These are phyloP conservation scores for Globisporangium parvum DNA, from an alignment of 352 stramenopile genomes.

Conservation along the genomic window DNA sequence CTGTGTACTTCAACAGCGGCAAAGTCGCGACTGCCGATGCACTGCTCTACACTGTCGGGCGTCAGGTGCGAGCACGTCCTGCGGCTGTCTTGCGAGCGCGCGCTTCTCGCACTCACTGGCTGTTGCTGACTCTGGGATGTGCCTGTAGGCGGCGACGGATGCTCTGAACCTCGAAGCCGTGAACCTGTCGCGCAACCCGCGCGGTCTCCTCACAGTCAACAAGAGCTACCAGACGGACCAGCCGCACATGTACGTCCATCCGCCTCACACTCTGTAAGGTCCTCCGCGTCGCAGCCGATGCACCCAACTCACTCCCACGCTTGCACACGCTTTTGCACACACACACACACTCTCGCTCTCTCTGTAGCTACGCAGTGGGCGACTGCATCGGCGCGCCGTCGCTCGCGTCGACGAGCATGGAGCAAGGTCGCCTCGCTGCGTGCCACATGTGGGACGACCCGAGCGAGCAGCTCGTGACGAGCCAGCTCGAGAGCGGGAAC, in stretches of 20 bases:
- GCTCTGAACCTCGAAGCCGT: constrained; percentile 80
- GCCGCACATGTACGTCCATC: constrained; percentile 68
- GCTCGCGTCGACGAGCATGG: constrained; percentile 87
- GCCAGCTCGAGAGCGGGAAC: constrained; percentile 68
- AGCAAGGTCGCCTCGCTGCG: constrained; percentile 78
- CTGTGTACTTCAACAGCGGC: constrained; percentile 69
- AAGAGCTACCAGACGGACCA: constrained; percentile 84
- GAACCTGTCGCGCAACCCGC: constrained; percentile 66
- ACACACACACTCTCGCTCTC: neutral
- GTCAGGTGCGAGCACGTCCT: constrained; percentile 26
- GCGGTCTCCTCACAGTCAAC: constrained; percentile 82
- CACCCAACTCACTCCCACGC: too few relatives aligned
- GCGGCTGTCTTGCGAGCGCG: neutral
- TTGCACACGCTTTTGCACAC: too few relatives aligned
- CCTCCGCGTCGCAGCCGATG: neutral
- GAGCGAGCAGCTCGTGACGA: constrained; percentile 44
- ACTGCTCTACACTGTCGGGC: constrained; percentile 76
- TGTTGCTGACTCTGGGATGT: too few relatives aligned
- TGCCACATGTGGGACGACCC: constrained; percentile 77
- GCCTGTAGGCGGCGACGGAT: constrained; percentile 52
- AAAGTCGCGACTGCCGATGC: constrained; percentile 69
- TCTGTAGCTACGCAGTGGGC: constrained; percentile 70
- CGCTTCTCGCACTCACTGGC: neutral
- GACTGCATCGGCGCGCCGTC: constrained; percentile 86
- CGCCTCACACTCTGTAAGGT: neutral